A percentile compares a stretch with the other conserved stretches of the same genome.
Conservation (phyloP, 352 stramenopile species). For the Detonula confervacea region DNA sequence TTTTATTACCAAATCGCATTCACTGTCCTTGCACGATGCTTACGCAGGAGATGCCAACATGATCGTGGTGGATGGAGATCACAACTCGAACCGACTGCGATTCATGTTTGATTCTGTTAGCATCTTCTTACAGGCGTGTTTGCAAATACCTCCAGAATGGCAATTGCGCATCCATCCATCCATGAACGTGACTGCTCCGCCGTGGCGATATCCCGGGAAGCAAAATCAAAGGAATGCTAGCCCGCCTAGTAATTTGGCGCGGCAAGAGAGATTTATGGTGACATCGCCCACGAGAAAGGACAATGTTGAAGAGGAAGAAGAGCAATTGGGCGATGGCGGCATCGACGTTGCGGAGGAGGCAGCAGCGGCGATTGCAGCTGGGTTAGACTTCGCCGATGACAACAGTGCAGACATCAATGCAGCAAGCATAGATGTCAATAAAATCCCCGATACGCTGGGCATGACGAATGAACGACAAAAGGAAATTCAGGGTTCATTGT, state of each 20-base stretch:
- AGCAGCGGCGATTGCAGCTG: slow-evolving; percentile 28
- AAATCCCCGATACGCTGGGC: slow-evolving; percentile 35
- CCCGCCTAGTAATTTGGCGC: neutral
- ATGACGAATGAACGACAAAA: slow-evolving; percentile 54
- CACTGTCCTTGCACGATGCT: slow-evolving; percentile 76
- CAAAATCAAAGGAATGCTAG: slow-evolving; percentile 2
- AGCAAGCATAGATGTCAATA: slow-evolving; percentile 24
- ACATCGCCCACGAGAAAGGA: slow-evolving; percentile 40
- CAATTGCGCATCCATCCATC: slow-evolving; percentile 41
- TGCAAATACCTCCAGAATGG: slow-evolving; percentile 76
- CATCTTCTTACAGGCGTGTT: slow-evolving; percentile 92
- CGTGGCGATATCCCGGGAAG: slow-evolving; percentile 49
- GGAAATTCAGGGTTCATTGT: slow-evolving; percentile 54
- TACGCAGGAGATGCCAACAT: slow-evolving; percentile 97
- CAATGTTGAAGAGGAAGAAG: slow-evolving; percentile 22
- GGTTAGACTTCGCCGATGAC: slow-evolving; percentile 36
- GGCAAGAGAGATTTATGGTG: slow-evolving; percentile 1
- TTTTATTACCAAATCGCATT: slow-evolving; percentile 83
- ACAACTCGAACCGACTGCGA: slow-evolving; percentile 91
- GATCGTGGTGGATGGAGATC: slow-evolving; percentile 93
- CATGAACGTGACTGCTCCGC: slow-evolving; percentile 46
- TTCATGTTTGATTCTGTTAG: slow-evolving; percentile 93
- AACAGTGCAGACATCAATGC: slow-evolving; percentile 2
- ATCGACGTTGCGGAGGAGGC: slow-evolving; percentile 38
- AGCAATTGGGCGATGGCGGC: neutral